These are phyloP conservation scores for Lachancea kluyveri DNA, from an alignment of 805 yeast genomes.

Conservation along the genomic window DNA sequence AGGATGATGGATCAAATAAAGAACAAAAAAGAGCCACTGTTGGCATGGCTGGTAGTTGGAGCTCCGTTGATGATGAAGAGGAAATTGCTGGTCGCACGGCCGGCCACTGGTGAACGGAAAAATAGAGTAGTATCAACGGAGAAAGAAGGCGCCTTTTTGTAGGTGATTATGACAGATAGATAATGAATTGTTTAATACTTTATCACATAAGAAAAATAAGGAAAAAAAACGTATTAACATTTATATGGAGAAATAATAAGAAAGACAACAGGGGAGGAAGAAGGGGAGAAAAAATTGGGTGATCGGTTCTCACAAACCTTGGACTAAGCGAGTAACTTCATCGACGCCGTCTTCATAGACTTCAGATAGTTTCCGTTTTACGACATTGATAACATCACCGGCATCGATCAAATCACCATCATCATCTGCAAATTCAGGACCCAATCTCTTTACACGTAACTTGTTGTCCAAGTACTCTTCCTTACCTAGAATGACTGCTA, in stretches of 20 bases:
- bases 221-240: too few species aligned
- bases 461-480: constrained; percentile 79
- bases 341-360: constrained; percentile 49
- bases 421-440: constrained; percentile 80
- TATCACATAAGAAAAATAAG: background rate
- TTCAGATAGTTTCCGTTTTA: constrained; percentile 48
- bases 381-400: constrained; percentile 50
- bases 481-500: constrained; percentile 91
- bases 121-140: too few species aligned
- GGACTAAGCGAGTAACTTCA: constrained; percentile 57
- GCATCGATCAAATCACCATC: constrained; percentile 75
- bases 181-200: background rate
- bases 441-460: constrained; percentile 79
- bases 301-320: constrained; percentile 37
- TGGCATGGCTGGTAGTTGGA: constrained; percentile 33
- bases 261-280: too few species aligned
- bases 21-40: constrained; percentile 22
- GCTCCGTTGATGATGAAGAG: constrained; percentile 19
- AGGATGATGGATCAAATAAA: constrained; percentile 6
- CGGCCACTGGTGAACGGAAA: constrained; percentile 30
- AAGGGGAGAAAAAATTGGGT: background rate
- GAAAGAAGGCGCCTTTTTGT: too few species aligned
- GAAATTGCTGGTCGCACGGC: constrained; percentile 13
- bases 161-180: too few species aligned
- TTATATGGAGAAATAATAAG: too few species aligned